A percentile compares a stretch with the other conserved stretches of the same genome.
Conservation (phyloP, 139 green algal genomes). For the Limnomonas spitsbergensis region DNA sequence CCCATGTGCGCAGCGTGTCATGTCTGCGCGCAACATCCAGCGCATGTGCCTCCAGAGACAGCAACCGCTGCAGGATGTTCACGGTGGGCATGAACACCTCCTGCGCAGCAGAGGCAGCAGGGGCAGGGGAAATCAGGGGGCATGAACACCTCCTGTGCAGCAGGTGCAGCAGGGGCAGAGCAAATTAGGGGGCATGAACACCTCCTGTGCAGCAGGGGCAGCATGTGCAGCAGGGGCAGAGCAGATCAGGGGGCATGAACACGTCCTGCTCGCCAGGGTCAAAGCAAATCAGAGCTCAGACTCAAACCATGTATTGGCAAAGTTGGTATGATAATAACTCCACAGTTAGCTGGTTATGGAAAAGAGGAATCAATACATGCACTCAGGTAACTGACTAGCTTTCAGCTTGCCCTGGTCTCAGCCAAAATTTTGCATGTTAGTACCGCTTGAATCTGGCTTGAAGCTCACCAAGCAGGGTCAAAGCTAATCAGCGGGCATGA, state of each 20-base stretch:
- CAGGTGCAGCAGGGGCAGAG: not conserved
- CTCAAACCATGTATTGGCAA: no score
- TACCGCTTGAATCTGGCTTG: no score
- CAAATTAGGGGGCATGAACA: conserved; percentile 56
- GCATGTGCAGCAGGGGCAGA: not conserved
- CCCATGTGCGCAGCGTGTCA: conserved; percentile 49
- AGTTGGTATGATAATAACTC: no score
- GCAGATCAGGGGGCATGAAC: conserved; percentile 53
- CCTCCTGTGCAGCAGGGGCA: conserved; percentile 46
- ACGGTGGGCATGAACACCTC: conserved; percentile 59
- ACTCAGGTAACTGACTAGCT: no score
- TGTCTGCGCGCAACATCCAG: conserved; percentile 14
- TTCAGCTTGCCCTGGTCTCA: no score
- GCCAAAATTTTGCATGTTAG: no score
- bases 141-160: conserved; percentile 62
- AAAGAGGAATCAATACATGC: no score
- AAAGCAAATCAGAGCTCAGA: no score
- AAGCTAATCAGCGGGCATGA: no score
- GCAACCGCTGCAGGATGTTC: conserved; percentile 45
- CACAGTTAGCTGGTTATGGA: no score
- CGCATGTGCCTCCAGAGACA: conserved; percentile 31
- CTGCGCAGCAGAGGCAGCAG: conserved; percentile 27
- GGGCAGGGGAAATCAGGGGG: conserved; percentile 17
- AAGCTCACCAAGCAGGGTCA: no score
- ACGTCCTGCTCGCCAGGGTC: no score